A percentile compares a stretch with the other conserved stretches of the same genome.
These are phyloP conservation scores for Aulographum hederae DNA, from an alignment of 2,329 filamentous ascomycete species.

Conservation along the genomic window DNA sequence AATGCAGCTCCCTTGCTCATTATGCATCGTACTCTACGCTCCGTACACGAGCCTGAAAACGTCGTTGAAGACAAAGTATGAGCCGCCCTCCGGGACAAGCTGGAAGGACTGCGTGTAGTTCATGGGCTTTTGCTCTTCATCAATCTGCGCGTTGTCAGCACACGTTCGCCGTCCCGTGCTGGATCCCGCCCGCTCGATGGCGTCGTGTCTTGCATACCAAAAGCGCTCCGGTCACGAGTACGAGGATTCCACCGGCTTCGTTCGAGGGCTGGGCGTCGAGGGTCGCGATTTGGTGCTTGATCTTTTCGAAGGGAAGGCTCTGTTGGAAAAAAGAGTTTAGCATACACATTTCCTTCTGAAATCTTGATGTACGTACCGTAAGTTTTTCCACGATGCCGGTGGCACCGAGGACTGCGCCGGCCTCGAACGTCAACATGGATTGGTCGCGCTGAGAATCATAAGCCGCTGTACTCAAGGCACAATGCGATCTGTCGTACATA, in stretches of 20 bases:
- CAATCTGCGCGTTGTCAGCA: slow-evolving; percentile 39
- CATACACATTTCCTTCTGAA: slow-evolving; percentile 7
- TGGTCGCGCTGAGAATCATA: slow-evolving; percentile 43
- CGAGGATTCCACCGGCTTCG: slow-evolving; percentile 52
- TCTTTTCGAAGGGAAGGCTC: slow-evolving; percentile 63
- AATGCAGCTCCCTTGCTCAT: too few species aligned
- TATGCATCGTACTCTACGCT: too few species aligned
- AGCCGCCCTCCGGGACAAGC: slow-evolving; percentile 51
- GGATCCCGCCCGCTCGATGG: background rate
- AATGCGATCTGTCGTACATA: slow-evolving; percentile 46
- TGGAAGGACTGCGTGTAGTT: slow-evolving; percentile 85
- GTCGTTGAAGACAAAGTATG: slow-evolving; percentile 85
- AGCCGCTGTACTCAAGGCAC: background rate
- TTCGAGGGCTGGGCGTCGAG: slow-evolving; percentile 67
- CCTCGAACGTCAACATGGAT: slow-evolving; percentile 93
- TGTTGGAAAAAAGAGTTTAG: slow-evolving; percentile 19
- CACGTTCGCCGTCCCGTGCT: background rate
- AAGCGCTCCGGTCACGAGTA: slow-evolving; percentile 75
- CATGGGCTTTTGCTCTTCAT: slow-evolving; percentile 73
- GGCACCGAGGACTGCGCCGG: slow-evolving; percentile 43
- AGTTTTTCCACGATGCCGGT: slow-evolving; percentile 63
- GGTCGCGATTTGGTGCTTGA: slow-evolving; percentile 60
- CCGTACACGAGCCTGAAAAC: slow-evolving; percentile 77
- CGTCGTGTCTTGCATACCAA: slow-evolving; percentile 48
- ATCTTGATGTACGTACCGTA: slow-evolving; percentile 34